A percentile compares a stretch with the other conserved stretches of the same genome.
Conservation (phyloP, 2,329 filamentous ascomycete species). For the Apiospora arundinis region DNA sequence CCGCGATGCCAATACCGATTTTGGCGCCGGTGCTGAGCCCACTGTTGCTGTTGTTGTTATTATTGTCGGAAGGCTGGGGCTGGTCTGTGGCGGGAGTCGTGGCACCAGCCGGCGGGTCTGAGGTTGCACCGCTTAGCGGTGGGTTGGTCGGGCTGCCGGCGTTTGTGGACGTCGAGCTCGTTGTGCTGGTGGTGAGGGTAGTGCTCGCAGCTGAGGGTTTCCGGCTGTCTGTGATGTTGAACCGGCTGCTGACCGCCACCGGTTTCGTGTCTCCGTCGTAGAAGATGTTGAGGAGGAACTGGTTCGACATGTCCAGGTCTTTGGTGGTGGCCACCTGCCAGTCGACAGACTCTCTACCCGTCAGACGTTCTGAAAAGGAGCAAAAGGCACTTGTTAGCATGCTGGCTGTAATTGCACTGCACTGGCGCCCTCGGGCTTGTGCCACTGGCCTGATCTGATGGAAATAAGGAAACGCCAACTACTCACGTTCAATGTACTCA, state of each 20-base stretch:
- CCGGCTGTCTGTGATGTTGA: conserved; percentile 21
- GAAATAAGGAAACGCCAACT: not conserved
- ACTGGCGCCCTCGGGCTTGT: too few relatives aligned
- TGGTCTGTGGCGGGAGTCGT: too few relatives aligned
- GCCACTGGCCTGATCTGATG: too few relatives aligned
- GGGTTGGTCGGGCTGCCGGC: not conserved
- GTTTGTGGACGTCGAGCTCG: not conserved
- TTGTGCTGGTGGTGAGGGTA: not conserved
- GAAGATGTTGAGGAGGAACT: conserved; percentile 20
- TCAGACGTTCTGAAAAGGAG: not conserved
- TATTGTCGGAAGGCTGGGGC: too few relatives aligned
- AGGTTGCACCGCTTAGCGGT: not conserved
- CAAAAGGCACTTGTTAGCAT: not conserved
- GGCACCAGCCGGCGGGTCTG: not conserved
- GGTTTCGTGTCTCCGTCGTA: conserved; percentile 19
- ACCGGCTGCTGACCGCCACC: not conserved
- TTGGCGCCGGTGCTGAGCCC: not conserved
- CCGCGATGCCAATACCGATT: conserved; percentile 8
- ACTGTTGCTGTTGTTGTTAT: not conserved
- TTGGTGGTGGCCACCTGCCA: not conserved
- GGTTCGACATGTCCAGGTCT: conserved; percentile 3
- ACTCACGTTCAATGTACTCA: conserved; percentile 22
- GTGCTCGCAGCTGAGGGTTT: not conserved
- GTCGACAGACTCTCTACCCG: not conserved
- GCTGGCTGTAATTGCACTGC: too few relatives aligned